A percentile compares a stretch with the other conserved stretches of the same genome.
phyloP scores from a whole-genome alignment of 192 early-diverging fungal species.

The Diversispora eburnea region DNA sequence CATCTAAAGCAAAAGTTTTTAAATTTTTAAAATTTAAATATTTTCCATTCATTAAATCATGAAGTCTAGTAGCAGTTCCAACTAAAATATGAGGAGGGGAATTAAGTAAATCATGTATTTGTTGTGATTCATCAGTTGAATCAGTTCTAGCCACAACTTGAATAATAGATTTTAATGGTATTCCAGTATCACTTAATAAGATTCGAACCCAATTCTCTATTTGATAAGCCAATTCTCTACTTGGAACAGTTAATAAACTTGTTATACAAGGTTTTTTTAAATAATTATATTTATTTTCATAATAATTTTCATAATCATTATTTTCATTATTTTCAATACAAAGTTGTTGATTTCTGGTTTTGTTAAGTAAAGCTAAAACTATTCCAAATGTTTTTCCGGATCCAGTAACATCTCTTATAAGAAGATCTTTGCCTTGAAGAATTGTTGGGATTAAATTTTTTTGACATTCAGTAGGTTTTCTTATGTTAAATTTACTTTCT shows the following conservation, averaged over 20 bases:
- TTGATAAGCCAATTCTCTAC: conserved; percentile 52
- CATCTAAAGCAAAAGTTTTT: conserved; percentile 46
- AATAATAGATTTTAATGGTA: conserved; percentile 31
- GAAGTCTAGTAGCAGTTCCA: conserved; percentile 40
- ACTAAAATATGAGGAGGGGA: conserved; percentile 39
- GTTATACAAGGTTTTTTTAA: conserved; percentile 32
- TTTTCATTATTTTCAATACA: too few relatives aligned
- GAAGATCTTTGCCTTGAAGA: conserved; percentile 39
- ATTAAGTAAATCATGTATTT: conserved; percentile 25
- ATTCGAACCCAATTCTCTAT: conserved; percentile 41
- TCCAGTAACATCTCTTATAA: conserved; percentile 51
- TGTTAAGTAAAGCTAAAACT: conserved; percentile 41
- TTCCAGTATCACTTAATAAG: conserved; percentile 28
- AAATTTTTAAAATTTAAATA: conserved; percentile 34
- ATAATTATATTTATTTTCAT: neutral
- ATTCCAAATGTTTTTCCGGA: conserved; percentile 58
- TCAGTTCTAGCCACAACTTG: conserved; percentile 26
- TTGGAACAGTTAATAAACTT: conserved; percentile 46
- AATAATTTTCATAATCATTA: too few relatives aligned
- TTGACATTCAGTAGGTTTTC: conserved; percentile 45
- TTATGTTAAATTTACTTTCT: conserved; percentile 31
- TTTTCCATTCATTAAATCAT: conserved; percentile 32
- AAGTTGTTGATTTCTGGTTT: conserved; percentile 19
- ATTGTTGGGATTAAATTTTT: conserved; percentile 42
- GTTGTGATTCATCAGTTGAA: neutral